Evolutionary conservation across 1,139 yeast genomes (phyloP).

Genomic region (Wickerhamomyces sp.): DNA sequence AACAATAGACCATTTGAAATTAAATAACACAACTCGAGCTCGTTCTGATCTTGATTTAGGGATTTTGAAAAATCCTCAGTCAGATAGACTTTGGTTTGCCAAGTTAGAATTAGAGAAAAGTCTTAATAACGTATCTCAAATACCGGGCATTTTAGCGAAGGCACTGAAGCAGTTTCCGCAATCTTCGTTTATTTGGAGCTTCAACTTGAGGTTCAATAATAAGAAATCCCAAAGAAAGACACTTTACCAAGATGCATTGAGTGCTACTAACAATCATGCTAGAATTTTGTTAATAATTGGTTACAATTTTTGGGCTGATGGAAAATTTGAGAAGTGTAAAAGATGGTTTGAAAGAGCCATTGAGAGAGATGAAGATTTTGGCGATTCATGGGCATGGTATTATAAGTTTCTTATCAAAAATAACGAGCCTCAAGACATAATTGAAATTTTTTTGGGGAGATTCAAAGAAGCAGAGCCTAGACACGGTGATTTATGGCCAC

Average conservation of each 20-base stretch:
- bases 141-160: constrained; percentile 50
- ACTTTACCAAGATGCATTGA: constrained; percentile 68
- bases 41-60: constrained; percentile 74
- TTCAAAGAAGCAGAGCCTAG: constrained; percentile 46
- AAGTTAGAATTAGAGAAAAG: constrained; percentile 56
- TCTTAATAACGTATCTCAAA: constrained; percentile 46
- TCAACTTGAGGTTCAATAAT: constrained; percentile 42
- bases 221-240: constrained; percentile 57
- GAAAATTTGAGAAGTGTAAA: constrained; percentile 59
- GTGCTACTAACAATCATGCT: constrained; percentile 57
- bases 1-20: constrained; percentile 33
- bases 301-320: constrained; percentile 61
- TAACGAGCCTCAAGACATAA: constrained; percentile 22
- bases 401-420: constrained; percentile 38
- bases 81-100: constrained; percentile 52
- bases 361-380: constrained; percentile 49
- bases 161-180: constrained; percentile 60
- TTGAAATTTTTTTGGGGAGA: constrained; percentile 27
- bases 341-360: constrained; percentile 76
- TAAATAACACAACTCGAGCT: constrained; percentile 49
- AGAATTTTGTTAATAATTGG: constrained; percentile 63
- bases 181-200: constrained; percentile 61
- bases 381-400: constrained; percentile 78
- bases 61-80: constrained; percentile 44
- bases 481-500: constrained; percentile 57